Base-by-base conservation (phyloP, 352 stramenopile species). In the Albugo laibachii region DNA sequence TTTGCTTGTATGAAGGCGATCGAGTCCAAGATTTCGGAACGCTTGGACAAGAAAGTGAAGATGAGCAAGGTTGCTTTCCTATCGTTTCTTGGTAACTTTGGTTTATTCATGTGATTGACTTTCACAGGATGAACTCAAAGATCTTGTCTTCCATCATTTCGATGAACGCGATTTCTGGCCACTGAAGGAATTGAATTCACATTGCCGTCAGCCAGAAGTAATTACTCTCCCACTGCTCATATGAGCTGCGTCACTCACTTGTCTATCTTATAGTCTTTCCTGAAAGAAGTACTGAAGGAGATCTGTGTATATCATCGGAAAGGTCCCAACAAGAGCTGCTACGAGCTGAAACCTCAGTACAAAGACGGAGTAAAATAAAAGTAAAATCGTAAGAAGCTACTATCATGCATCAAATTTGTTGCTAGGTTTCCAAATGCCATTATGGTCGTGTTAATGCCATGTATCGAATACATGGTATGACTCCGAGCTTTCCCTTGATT, bases 241-340 rank as follows among this genome's bases (percentile, higher is more conserved):
- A n/a, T n/a, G 21, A 44, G 19, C 27, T 49, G 2, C 39, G 36
- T 21, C 14, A 54, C n/a, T 11, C 37, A 36, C 47, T 27, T 34
- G 45, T 18, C 45, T 19, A n/a, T 47, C 8, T 15, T 40, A 20
- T 53, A 92, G 78, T 82, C 75, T 14, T 85, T 88, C 57, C 50
- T 92, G 42, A 92, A 92, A 52, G 75, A 92, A 45, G 66, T 92
- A 43, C 69, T 92, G 20, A 86, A 86, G 56, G 78, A 92, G 47
- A 92, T 92, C 44, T 92, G 78, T 58, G 63, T 81, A 36, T 92
- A 92, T 59, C 75, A 88, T 54, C 76, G 76, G 59, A 88, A 85
- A 59, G 75, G 75, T 8, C 78, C 78, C 3, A 92, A 92, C 71
- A 92, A 92, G 53, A 87, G 72, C 54, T 88, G 76, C 63, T 88